phyloP scores from a whole-genome alignment of 2,329 filamentous ascomycete species.

The Sporothrix variecibatus region DNA sequence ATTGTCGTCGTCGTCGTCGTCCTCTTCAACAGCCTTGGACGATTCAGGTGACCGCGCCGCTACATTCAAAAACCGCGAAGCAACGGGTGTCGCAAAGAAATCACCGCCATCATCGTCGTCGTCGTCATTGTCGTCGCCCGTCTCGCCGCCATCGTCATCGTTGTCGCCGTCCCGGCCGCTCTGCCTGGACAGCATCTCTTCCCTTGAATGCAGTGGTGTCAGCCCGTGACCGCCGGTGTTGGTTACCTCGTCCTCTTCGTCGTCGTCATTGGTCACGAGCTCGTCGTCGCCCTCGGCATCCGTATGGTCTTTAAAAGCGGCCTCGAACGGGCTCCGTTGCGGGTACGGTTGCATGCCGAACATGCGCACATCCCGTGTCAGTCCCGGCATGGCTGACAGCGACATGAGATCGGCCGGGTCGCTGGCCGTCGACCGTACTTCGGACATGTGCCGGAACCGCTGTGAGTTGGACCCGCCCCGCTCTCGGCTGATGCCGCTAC shows the following conservation, averaged over 20 bases:
- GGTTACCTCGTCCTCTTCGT: conserved; percentile 43
- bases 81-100: conserved; percentile 58
- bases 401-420: conserved; percentile 66
- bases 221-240: conserved; percentile 25
- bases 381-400: conserved; percentile 44
- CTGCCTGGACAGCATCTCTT: background rate
- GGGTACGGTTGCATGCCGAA: background rate
- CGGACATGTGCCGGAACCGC: conserved; percentile 54
- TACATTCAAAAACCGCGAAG: conserved; percentile 33
- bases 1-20: background rate
- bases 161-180: background rate
- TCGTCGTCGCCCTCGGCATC: conserved; percentile 91
- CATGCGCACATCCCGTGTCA: conserved; percentile 38
- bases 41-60: conserved; percentile 30
- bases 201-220: conserved; percentile 16
- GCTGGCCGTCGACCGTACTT: conserved; percentile 61
- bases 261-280: conserved; percentile 77
- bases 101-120: conserved; percentile 46
- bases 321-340: conserved; percentile 33
- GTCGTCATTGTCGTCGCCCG: conserved; percentile 49
- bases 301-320: conserved; percentile 63
- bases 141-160: background rate
- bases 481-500: conserved; percentile 41
- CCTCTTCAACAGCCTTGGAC: conserved; percentile 33
- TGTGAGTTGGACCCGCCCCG: conserved; percentile 39